A percentile compares a stretch with the other conserved stretches of the same genome.
Conservation (phyloP, 257 asterid genomes). For the Petunia axillaris region DNA sequence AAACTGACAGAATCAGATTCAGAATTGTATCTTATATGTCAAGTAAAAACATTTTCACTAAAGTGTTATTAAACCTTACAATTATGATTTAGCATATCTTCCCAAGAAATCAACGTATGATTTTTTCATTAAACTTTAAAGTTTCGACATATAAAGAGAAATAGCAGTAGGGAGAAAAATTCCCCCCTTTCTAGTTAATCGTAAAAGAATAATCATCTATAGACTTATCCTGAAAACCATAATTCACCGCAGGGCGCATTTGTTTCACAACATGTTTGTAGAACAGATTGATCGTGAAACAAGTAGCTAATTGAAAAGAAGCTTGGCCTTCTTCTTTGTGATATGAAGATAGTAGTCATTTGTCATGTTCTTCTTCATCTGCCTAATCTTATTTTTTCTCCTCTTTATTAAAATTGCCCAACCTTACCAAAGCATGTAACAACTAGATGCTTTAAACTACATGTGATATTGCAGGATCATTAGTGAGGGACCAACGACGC, state of each 20-base stretch:
- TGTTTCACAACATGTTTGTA: background rate
- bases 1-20: slow-evolving; percentile 31
- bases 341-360: background rate
- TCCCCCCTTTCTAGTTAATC: background rate
- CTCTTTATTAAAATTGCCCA: background rate
- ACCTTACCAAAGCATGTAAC: background rate
- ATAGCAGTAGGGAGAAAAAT: background rate
- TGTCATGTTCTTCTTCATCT: background rate
- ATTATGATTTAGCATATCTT: slow-evolving; percentile 94
- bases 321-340: background rate
- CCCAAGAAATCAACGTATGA: slow-evolving; percentile 92
- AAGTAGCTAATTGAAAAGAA: background rate
- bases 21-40: slow-evolving; percentile 15
- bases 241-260: background rate
- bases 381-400: background rate
- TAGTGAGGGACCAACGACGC: background rate
- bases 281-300: background rate
- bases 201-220: background rate
- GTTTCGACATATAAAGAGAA: background rate
- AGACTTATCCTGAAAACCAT: background rate
- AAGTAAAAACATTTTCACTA: slow-evolving; percentile 22
- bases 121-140: background rate
- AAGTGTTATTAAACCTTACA: slow-evolving; percentile 57
- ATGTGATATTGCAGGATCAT: background rate
- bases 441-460: background rate